Base-by-base conservation (phyloP, 2,329 filamentous ascomycete genomes). In the Parascedosporium putredinis region DNA sequence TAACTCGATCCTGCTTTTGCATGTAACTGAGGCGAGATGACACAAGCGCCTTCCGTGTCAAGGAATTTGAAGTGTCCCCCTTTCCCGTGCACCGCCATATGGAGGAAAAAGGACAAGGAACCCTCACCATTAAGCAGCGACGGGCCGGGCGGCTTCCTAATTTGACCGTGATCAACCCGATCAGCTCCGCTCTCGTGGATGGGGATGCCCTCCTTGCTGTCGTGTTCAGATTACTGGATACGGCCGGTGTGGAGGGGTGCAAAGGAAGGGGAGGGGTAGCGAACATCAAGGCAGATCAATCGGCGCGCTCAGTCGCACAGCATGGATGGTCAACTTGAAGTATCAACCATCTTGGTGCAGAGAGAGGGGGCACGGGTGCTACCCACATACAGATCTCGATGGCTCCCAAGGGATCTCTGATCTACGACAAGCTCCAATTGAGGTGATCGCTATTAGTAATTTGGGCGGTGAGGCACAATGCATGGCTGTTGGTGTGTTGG, bases 91-190 rank as follows among this genome's bases (percentile, higher is more conserved):
- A n/a, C n/a, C n/a, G n/a, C n/a, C n/a, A n/a, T n/a, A n/a, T n/a
- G n/a, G n/a, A n/a, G n/a, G n/a, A n/a, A n/a, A n/a, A n/a, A n/a
- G n/a, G n/a, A n/a, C n/a, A n/a, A n/a, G n/a, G n/a, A n/a, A n/a
- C 27, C 27, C 36, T 40, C 36, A 18, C 36, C 18, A 10, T 40
- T 40, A 9, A 18, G 36, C 2, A 18, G 9, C 36, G 14, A 7
- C n/a, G 36, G 36, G 36, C 9, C 36, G 45, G 45, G 16, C n/a
- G 14, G 22, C 45, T 47, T 47, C 31, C 24, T 47, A 29, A 33
- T 34, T 47, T 34, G 45, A 33, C 45, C 45, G 27, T 14, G 45
- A 47, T 47, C 45, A 29, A 47, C 45, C 45, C 45, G 45, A 47
- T 34, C 25, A 20, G 27, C 24, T 22, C 45, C 45, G 36, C n/a